A percentile compares a stretch with the other conserved stretches of the same genome.
Conservation (phyloP, 768 basidiomycete genomes). For the Mycena filopes region DNA sequence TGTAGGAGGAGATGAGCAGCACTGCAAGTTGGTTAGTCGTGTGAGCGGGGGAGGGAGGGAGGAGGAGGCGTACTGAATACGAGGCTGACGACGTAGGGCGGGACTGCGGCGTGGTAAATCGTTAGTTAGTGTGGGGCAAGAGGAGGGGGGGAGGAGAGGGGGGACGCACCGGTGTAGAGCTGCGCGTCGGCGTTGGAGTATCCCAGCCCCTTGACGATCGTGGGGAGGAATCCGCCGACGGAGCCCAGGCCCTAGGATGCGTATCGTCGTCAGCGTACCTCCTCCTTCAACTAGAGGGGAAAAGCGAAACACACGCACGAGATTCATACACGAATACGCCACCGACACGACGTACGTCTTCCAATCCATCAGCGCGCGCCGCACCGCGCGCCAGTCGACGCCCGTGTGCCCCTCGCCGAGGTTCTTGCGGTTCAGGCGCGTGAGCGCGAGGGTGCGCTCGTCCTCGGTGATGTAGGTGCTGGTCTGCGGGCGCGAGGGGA, state of each 20-base stretch:
- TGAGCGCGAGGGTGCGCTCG: conserved; percentile 23
- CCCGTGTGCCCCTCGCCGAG: conserved; percentile 29
- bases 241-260: conserved; percentile 9
- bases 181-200: conserved; percentile 25
- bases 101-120: conserved; percentile 11
- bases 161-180: conserved; percentile 23
- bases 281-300: neutral
- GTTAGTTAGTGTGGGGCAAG: neutral
- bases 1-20: conserved; percentile 23
- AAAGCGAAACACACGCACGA: neutral
- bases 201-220: conserved; percentile 26
- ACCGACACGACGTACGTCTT: conserved; percentile 24
- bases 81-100: conserved; percentile 25
- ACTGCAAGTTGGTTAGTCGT: neutral
- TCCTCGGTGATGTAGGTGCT: conserved; percentile 5
- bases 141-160: neutral
- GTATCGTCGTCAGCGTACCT: neutral
- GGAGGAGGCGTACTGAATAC: conserved; percentile 22
- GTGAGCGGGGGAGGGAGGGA: neutral
- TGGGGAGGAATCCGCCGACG: conserved; percentile 22
- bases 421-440: conserved; percentile 18
- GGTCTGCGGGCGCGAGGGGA: conserved; percentile 29
- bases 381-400: conserved; percentile 20
- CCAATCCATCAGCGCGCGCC: conserved; percentile 15
- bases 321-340: conserved; percentile 24